These are phyloP conservation scores for Crithidia brevicula DNA, from an alignment of 208 protist species.

Conservation along the genomic window DNA sequence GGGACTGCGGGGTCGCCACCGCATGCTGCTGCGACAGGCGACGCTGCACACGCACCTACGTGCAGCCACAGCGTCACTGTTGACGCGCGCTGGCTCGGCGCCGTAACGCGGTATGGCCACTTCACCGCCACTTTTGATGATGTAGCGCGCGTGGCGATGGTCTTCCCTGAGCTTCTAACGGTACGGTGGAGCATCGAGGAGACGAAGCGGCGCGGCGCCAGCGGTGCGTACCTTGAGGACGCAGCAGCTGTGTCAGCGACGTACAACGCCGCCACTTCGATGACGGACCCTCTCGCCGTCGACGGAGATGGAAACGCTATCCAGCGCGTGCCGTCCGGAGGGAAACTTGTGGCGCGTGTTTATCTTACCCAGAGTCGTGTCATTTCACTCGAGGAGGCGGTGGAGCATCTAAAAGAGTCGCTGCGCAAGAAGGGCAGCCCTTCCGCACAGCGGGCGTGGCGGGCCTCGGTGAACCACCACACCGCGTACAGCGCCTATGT, in stretches of 20 bases:
- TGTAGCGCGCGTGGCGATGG: conserved; percentile 58
- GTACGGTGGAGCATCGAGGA: conserved; percentile 42
- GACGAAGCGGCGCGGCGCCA: not conserved
- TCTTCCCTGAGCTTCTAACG: conserved; percentile 53
- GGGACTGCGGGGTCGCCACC: not conserved
- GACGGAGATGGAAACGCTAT: too few relatives aligned
- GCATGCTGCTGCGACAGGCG: not conserved
- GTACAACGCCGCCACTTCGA: too few relatives aligned
- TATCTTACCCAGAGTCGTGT: conserved; percentile 35
- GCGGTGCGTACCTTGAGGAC: not conserved
- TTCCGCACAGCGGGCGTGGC: conserved; percentile 29
- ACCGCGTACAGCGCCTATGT: conserved; percentile 46
- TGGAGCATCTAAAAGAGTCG: conserved; percentile 8
- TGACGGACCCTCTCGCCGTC: too few relatives aligned
- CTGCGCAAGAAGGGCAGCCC: conserved; percentile 25
- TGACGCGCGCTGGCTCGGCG: conserved; percentile 63
- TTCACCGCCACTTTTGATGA: conserved; percentile 61
- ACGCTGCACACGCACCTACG: not conserved
- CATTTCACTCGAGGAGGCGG: conserved; percentile 45
- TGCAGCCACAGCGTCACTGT: conserved; percentile 27
- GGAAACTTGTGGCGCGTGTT: conserved; percentile 33
- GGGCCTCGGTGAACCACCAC: conserved; percentile 33
- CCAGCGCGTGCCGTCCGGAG: too few relatives aligned
- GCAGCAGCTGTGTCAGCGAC: not conserved
- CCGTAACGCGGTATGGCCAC: conserved; percentile 62